Conservation (phyloP, 371 early-diverging fungal species). For the Apophysomyces sp. region DNA sequence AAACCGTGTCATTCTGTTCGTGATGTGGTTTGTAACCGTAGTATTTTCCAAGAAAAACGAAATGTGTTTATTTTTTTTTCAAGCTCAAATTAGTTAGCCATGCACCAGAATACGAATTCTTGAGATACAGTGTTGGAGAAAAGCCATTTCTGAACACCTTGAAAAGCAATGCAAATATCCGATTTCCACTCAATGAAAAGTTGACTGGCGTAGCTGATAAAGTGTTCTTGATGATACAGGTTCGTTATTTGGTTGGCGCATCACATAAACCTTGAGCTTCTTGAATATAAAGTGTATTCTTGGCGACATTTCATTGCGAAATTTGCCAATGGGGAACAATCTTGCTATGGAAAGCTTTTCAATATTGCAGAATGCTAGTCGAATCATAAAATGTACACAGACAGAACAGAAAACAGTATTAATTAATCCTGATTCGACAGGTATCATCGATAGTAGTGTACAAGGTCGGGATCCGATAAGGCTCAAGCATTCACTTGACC, state of each 20-base stretch:
- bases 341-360: constrained; percentile 23
- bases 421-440: constrained; percentile 1
- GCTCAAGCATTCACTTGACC: constrained; percentile 29
- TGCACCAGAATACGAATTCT: constrained; percentile 45
- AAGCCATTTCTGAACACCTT: constrained; percentile 42
- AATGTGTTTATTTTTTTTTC: neutral
- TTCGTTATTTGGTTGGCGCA: neutral
- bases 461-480: constrained; percentile 20
- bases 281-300: constrained; percentile 34
- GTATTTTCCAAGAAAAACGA: no score
- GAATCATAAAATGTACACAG: constrained; percentile 36
- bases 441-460: constrained; percentile 41
- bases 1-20: constrained; percentile 16
- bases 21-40: constrained; percentile 29
- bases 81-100: constrained; percentile 43
- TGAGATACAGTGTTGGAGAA: constrained; percentile 44
- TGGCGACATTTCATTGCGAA: constrained; percentile 35
- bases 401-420: neutral
- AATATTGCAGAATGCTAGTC: constrained; percentile 30
- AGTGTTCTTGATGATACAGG: constrained; percentile 38
- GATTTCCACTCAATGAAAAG: constrained; percentile 35
- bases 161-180: constrained; percentile 34
- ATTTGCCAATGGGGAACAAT: constrained; percentile 12
- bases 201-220: constrained; percentile 30
- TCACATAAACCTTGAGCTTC: neutral